Conservation (phyloP, 768 basidiomycete genomes). For the Leccinum subtestaceum region DNA sequence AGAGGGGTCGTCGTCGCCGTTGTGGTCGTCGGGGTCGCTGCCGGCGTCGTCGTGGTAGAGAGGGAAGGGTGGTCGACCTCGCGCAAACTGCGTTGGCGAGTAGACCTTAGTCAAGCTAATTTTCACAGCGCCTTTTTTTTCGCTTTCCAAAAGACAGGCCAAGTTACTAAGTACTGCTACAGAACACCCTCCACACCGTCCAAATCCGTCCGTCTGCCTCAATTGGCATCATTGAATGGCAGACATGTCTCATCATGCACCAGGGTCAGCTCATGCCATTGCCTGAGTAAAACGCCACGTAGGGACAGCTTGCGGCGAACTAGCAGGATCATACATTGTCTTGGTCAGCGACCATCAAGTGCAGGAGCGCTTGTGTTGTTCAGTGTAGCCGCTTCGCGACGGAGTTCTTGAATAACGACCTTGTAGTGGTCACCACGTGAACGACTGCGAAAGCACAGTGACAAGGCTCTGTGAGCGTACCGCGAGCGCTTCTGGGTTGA, state of each 20-base stretch:
- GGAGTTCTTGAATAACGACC: slow-evolving; percentile 84
- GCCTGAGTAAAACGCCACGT: slow-evolving; percentile 1
- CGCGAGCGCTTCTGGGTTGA: slow-evolving; percentile 89
- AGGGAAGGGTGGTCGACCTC: not conserved
- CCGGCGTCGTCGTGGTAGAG: slow-evolving; percentile 9
- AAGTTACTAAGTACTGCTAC: slow-evolving; percentile 10
- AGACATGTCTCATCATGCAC: slow-evolving; percentile 8
- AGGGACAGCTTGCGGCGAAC: not conserved
- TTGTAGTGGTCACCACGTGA: slow-evolving; percentile 29
- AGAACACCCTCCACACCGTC: slow-evolving; percentile 18
- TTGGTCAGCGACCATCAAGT: slow-evolving; percentile 27
- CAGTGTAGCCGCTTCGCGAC: slow-evolving; percentile 58
- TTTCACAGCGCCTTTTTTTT: slow-evolving; percentile 13
- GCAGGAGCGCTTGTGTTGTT: slow-evolving; percentile 23
- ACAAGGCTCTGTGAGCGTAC: slow-evolving; percentile 43
- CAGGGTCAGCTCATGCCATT: not conserved
- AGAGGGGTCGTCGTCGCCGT: slow-evolving; percentile 9
- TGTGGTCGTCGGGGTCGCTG: slow-evolving; percentile 10
- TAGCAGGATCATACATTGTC: not conserved
- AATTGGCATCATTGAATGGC: slow-evolving; percentile 2
- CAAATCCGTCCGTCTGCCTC: slow-evolving; percentile 20
- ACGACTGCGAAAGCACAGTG: not conserved
- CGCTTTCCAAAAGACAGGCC: not conserved
- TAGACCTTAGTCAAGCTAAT: not conserved
- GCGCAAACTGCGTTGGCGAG: slow-evolving; percentile 2